Base-by-base conservation (phyloP, 2,329 filamentous ascomycete species). In the Dothistroma pini region DNA sequence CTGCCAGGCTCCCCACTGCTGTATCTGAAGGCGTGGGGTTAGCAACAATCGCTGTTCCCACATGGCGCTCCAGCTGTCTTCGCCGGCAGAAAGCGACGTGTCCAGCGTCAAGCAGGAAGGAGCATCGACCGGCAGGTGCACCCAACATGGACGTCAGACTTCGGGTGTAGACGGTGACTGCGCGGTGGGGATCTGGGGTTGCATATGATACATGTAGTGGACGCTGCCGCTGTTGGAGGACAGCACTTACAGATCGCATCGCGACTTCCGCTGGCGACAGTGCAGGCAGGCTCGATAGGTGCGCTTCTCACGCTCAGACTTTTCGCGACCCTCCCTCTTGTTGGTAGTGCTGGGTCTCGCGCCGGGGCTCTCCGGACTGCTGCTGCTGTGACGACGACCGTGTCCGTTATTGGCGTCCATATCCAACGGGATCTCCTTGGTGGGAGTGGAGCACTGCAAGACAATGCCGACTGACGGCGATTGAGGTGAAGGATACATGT, bases 241-340 rank as follows among this genome's bases (percentile, higher is more conserved):
- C 34, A 19, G n/a, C 4, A 69, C 70, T 66, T 63, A 73, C 69
- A 73, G 62, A 56, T 73, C 71, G 59, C 71, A 73, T 44, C 71
- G 63, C n/a, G 67, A 69, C 61, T 73, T 73, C n/a, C 71, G 60
- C 63, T 72, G 70, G 50, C 71, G 63, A 58, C 71, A 72, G 56
- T 73, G 71, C 35, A 73, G 58, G 59, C 71, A 73, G 8, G 71
- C 71, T 11, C 71, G 59, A 63, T 73, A 72, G 11, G 71, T 73
- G 21, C 71, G 66, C 60, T 73, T 73, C 41, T 73, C 71, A 14
- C 70, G 69, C 62, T 73, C 69, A 9, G 65, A 67, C 57, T 66
- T 65, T 31, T 53, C 51, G 53, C 56, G 44, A 25, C 56, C 56
- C 11, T 57, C 55, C 21, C 34, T 57, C 55, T 57, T 54, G 50